Evolutionary conservation across 2,329 filamentous ascomycete species (phyloP), one percentile per base, ranked within the genome.

Genomic region (Alternaria consortialis): DNA sequence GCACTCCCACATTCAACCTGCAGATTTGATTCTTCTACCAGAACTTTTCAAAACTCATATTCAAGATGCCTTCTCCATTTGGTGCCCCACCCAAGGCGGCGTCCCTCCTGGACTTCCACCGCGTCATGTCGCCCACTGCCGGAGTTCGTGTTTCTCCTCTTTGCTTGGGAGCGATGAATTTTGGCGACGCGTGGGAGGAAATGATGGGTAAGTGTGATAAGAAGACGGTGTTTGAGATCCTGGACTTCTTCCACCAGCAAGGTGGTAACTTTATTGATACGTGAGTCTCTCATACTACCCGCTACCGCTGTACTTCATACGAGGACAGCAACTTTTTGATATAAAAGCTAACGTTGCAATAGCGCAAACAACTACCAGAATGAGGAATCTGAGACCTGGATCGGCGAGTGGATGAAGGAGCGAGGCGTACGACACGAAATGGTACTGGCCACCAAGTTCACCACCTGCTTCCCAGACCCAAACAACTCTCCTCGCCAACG

Each of bases 381-480:
- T 36, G 82, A 81, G 65, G 78, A 85, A 64, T 82, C 79, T 11
- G 84, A 86, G 66, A 67, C 52, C 0, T 83, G 79, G 79, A 74
- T 85, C 15, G 83, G 84, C 32, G 84, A 85, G 60, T 86, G 84
- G 84, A 79, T 86, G 79, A 72, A 79, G 5, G 48, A 71, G 31
- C 79, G 80, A 46, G 71, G 76, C 11, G 79, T 78, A 44, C 81
- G 84, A 8, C 82, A 85, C 64, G 71, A 85, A 64, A 82, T 87
- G 47, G 82, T 87, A 32, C 67, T 88, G 20, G 84, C 85, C 0
- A 87, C 85, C 17, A 87, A 87, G 69, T 87, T 81, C 73, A 82
- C 83, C 1, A 77, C 74, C 0, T 63, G 56, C 37, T 75, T 66
- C 46, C 70, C 70, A 1, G 54, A 73, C 17, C 75, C 65, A 1